Percentiles rank a stretch among this genome's conserved stretches.
phyloP scores from a whole-genome alignment of 345 rosid species.

The Anastatica hierochuntica region DNA sequence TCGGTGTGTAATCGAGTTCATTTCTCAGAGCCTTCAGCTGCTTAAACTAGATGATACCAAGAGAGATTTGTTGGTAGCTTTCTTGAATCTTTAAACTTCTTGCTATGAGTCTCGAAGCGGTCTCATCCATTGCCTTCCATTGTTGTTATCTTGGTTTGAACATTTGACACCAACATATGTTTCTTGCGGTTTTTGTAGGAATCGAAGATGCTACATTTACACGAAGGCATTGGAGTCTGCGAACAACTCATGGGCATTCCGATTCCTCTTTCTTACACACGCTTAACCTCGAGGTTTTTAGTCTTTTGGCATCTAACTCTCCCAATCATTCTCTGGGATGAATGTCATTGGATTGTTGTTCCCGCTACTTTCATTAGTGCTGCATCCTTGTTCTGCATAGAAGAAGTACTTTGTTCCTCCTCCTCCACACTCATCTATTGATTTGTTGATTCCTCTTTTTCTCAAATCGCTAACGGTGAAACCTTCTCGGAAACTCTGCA shows the following conservation, averaged over 20 bases:
- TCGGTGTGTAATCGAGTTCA: constrained; percentile 64
- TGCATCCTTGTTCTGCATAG: constrained; percentile 94
- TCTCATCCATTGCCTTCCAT: too few species aligned
- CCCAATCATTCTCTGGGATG: constrained; percentile 95
- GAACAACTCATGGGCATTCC: constrained; percentile 81
- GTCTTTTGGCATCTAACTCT: constrained; percentile 94
- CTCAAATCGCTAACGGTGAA: too few species aligned
- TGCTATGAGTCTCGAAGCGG: too few species aligned
- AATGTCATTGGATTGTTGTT: constrained; percentile 93
- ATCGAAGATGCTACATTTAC: constrained; percentile 57
- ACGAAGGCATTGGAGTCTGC: constrained; percentile 82
- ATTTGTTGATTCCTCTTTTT: not conserved
- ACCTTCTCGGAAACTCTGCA: constrained; percentile 12
- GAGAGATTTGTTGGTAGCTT: constrained; percentile 53
- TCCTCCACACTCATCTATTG: constrained; percentile 22
- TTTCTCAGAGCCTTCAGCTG: constrained; percentile 54
- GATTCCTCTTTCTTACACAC: constrained; percentile 89
- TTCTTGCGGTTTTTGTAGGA: too few species aligned
- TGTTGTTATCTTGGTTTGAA: too few species aligned
- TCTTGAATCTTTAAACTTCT: constrained; percentile 5
- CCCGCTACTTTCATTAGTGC: constrained; percentile 96
- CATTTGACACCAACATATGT: too few species aligned
- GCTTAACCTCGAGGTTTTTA: constrained; percentile 87
- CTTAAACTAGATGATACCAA: constrained; percentile 53
- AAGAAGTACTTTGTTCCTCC: constrained; percentile 48